These are phyloP conservation scores for Xerocomus nothofagi DNA, from an alignment of 1,284 basidiomycete species.

Conservation along the genomic window DNA sequence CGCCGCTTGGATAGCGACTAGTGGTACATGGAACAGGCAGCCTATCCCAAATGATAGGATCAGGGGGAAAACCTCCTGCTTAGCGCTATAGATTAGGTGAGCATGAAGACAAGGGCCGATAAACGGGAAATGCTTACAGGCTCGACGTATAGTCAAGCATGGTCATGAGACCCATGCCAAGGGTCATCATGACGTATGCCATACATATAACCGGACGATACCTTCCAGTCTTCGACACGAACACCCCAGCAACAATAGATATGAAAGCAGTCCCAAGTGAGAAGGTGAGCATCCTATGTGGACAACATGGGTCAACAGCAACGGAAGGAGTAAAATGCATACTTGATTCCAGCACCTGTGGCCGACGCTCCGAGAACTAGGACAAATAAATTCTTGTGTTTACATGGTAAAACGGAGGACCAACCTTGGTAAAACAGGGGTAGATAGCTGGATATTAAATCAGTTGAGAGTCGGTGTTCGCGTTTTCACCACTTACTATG, in stretches of 20 bases:
- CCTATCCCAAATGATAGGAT: constrained; percentile 62
- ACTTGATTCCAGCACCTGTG: constrained; percentile 72
- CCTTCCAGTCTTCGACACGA: constrained; percentile 58
- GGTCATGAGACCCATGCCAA: constrained; percentile 72
- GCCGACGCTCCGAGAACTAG: constrained; percentile 70
- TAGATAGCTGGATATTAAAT: constrained; percentile 50
- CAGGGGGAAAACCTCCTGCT: constrained; percentile 60
- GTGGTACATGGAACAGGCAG: constrained; percentile 64
- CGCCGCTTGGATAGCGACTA: constrained; percentile 74
- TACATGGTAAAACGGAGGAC: background rate
- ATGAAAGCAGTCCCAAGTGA: constrained; percentile 62
- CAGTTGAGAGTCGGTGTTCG: constrained; percentile 5
- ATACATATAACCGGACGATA: constrained; percentile 68
- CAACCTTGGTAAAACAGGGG: constrained; percentile 72
- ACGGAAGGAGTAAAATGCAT: constrained; percentile 17
- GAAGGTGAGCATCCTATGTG: constrained; percentile 68
- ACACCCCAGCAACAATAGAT: constrained; percentile 59
- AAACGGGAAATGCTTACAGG: constrained; percentile 38
- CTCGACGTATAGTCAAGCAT: constrained; percentile 44
- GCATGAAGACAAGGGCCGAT: background rate
- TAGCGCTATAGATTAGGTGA: constrained; percentile 42
- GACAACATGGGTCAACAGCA: background rate
- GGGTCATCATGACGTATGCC: constrained; percentile 51
- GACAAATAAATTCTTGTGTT: constrained; percentile 29
- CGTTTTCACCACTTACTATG: constrained; percentile 26